These are phyloP conservation scores for Leptographium lundbergii DNA, from an alignment of 2,329 filamentous ascomycete genomes.

Conservation along the genomic window DNA sequence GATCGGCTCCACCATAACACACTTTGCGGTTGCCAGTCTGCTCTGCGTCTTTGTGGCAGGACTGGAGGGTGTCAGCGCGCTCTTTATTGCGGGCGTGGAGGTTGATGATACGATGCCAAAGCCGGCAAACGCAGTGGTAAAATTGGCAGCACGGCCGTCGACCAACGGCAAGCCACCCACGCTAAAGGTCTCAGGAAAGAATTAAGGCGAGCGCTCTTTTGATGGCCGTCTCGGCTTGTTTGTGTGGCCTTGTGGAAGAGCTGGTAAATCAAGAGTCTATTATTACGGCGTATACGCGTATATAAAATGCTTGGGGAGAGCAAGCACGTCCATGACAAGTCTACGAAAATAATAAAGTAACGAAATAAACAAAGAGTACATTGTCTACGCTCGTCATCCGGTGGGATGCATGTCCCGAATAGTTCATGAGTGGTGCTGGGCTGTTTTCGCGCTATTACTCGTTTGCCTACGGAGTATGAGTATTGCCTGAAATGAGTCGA, in stretches of 20 bases:
- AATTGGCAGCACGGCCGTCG: neutral
- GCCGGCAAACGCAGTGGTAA: neutral
- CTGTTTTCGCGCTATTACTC: too few species aligned
- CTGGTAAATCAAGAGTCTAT: neutral
- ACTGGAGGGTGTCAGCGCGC: conserved; percentile 72
- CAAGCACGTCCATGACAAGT: neutral
- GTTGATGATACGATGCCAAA: conserved; percentile 26
- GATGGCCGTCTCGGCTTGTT: neutral
- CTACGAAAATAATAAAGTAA: neutral
- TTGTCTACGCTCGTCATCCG: too few species aligned
- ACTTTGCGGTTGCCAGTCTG: conserved; percentile 85
- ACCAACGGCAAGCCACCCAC: neutral
- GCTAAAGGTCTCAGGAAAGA: neutral
- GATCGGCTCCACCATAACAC: conserved; percentile 91
- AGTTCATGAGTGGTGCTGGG: too few species aligned
- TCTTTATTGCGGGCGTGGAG: conserved; percentile 71
- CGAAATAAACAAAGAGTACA: neutral
- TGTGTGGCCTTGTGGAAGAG: neutral
- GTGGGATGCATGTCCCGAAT: too few species aligned
- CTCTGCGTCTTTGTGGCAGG: conserved; percentile 83
- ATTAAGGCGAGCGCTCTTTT: neutral
- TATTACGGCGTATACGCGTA: neutral
- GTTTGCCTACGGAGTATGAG: too few species aligned
- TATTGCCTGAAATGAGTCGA: too few species aligned
- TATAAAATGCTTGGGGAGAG: neutral